These are phyloP conservation scores for Penicillium sp. DNA, from an alignment of 2,329 filamentous ascomycete genomes.

Conservation along the genomic window DNA sequence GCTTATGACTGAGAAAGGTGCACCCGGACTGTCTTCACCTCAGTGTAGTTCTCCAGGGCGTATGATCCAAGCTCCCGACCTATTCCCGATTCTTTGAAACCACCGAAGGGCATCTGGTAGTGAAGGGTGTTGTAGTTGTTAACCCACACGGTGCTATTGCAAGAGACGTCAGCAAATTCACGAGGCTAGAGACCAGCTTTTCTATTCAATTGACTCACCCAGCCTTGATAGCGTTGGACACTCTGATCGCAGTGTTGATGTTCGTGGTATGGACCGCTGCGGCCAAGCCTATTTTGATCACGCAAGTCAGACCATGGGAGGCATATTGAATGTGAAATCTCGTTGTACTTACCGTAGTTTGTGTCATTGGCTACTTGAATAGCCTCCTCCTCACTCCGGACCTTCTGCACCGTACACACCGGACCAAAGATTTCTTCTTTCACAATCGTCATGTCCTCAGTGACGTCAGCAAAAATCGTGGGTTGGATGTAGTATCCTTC, in stretches of 20 bases:
- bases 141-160: constrained; percentile 55
- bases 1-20: neutral
- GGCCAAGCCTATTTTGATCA: constrained; percentile 62
- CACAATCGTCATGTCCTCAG: constrained; percentile 66
- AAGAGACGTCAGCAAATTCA: neutral
- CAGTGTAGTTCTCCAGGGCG: constrained; percentile 44
- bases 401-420: constrained; percentile 69
- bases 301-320: constrained; percentile 37
- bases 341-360: constrained; percentile 63
- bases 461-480: constrained; percentile 77
- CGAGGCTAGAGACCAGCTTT: neutral
- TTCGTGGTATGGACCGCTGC: constrained; percentile 74
- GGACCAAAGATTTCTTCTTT: constrained; percentile 79
- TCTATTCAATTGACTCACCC: constrained; percentile 51
- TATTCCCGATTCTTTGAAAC: constrained; percentile 44
- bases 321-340: neutral
- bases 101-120: constrained; percentile 28
- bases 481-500: constrained; percentile 88
- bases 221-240: constrained; percentile 66
- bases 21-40: constrained; percentile 39
- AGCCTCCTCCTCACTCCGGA: constrained; percentile 69
- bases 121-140: constrained; percentile 69
- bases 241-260: constrained; percentile 72
- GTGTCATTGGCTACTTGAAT: constrained; percentile 68
- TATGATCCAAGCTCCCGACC: constrained; percentile 44